Percentiles rank a stretch among this genome's conserved stretches.
These are phyloP conservation scores for Yarrowia sp. DNA, from an alignment of 805 yeast species.

Conservation along the genomic window DNA sequence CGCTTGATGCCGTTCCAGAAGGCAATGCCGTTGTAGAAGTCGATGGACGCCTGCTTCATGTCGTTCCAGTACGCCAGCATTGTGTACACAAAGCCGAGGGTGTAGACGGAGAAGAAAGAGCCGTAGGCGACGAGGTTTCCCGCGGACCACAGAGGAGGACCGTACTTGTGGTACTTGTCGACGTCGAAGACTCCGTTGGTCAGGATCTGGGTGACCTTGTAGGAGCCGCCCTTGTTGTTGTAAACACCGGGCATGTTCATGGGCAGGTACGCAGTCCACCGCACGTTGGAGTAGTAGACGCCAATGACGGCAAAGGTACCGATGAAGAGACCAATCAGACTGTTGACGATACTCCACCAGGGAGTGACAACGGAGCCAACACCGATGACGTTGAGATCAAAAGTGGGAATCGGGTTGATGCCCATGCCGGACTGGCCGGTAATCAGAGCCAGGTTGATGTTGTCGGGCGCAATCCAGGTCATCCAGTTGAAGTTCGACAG, in stretches of 20 bases:
- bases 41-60: slow-evolving; percentile 31
- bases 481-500: slow-evolving; percentile 64
- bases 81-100: slow-evolving; percentile 51
- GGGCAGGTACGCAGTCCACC: slow-evolving; percentile 61
- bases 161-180: slow-evolving; percentile 52
- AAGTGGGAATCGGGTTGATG: slow-evolving; percentile 44
- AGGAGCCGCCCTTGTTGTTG: slow-evolving; percentile 51
- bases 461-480: slow-evolving; percentile 54
- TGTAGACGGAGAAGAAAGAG: slow-evolving; percentile 54
- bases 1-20: not conserved
- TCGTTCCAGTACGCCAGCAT: slow-evolving; percentile 29
- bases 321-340: slow-evolving; percentile 35
- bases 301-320: slow-evolving; percentile 51
- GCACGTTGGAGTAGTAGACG: slow-evolving; percentile 52
- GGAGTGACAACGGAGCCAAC: slow-evolving; percentile 50
- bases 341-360: slow-evolving; percentile 44
- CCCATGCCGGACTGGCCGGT: slow-evolving; percentile 48
- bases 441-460: slow-evolving; percentile 57
- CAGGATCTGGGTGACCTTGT: slow-evolving; percentile 49
- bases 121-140: slow-evolving; percentile 48
- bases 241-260: slow-evolving; percentile 53
- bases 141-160: slow-evolving; percentile 66
- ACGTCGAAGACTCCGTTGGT: slow-evolving; percentile 41
- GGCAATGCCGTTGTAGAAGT: slow-evolving; percentile 8
- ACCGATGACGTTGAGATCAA: slow-evolving; percentile 50